phyloP scores from a whole-genome alignment of 306 rosid species.

The Cucurbita moschata region DNA sequence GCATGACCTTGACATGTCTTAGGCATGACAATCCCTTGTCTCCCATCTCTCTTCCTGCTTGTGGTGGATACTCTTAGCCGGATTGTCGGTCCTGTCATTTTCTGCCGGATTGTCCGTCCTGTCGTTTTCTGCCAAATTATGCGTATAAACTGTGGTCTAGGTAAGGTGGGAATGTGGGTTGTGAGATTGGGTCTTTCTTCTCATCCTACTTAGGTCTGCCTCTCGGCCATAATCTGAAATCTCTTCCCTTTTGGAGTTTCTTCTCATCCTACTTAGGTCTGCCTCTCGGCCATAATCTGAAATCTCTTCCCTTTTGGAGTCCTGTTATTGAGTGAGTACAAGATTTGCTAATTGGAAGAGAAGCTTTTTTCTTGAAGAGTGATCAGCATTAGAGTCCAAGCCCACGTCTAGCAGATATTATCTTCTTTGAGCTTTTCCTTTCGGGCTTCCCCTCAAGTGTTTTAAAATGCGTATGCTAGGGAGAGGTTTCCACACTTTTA shows the following conservation, averaged over 20 bases:
- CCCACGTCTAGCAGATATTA: no score
- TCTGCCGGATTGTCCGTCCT: no score
- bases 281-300: neutral
- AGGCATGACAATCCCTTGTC: neutral
- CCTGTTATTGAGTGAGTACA: neutral
- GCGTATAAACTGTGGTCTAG: neutral
- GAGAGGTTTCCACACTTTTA: no score
- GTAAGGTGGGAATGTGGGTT: neutral
- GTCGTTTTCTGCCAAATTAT: no score
- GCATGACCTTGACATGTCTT: no score
- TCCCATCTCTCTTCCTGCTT: neutral
- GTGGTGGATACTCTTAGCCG: neutral
- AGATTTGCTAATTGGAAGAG: neutral
- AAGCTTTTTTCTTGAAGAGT: neutral
- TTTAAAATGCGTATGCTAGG: no score
- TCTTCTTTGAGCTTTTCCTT: no score
- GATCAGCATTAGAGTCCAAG: neutral
- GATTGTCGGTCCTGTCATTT: neutral
- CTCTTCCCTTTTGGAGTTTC: neutral
- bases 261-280: neutral
- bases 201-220: neutral
- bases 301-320: neutral
- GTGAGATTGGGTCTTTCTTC: neutral
- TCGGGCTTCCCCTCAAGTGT: no score
- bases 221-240: neutral